A percentile compares a stretch with the other conserved stretches of the same genome.
These are phyloP conservation scores for Mortierella sp. DNA, from an alignment of 371 early-diverging fungal species.

Conservation along the genomic window DNA sequence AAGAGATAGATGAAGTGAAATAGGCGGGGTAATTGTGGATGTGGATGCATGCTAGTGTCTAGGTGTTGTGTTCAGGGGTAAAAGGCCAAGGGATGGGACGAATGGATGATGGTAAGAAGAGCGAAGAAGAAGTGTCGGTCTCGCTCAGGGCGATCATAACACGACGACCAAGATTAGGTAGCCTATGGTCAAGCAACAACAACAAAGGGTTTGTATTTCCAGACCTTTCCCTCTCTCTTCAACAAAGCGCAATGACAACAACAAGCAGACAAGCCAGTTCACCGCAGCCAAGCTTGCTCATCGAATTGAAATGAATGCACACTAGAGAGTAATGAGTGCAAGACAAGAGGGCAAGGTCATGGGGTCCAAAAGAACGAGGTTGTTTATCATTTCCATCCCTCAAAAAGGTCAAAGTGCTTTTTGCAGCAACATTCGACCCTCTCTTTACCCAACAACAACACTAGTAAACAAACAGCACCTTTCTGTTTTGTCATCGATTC, in stretches of 20 bases:
- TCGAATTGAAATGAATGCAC: neutral
- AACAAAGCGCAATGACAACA: neutral
- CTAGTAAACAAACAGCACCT: neutral
- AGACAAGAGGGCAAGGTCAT: neutral
- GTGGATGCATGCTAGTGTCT: neutral
- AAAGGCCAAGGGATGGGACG: neutral
- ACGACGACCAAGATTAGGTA: neutral
- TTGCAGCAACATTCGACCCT: neutral
- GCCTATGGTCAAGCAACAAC: neutral
- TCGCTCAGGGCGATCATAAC: neutral
- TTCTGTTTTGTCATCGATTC: neutral
- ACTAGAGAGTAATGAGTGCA: neutral
- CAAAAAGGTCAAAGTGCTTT: constrained; percentile 10
- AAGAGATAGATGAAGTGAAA: neutral
- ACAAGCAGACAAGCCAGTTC: neutral
- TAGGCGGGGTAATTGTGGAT: neutral
- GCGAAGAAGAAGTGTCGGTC: neutral
- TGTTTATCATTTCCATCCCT: neutral
- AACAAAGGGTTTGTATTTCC: neutral
- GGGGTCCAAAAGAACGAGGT: neutral
- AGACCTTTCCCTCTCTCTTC: neutral
- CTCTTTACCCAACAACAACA: neutral
- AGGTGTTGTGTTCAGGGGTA: neutral
- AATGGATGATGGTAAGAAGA: no score
- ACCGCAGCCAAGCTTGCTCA: neutral